A percentile compares a stretch with the other conserved stretches of the same genome.
These are phyloP conservation scores for Parietaria judaica DNA, from an alignment of 306 rosid species.

Conservation along the genomic window DNA sequence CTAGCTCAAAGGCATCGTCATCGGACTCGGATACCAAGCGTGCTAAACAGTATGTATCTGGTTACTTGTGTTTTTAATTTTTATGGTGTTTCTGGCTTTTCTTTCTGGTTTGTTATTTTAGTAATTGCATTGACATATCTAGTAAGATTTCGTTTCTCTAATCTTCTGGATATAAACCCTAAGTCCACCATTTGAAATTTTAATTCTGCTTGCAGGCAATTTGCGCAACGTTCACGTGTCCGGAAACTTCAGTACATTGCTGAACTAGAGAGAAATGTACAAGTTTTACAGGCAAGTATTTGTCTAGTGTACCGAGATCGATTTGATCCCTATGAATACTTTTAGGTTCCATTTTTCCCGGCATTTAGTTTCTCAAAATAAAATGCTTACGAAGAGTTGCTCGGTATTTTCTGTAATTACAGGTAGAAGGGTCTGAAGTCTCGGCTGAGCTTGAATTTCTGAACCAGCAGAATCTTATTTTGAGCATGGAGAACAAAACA, in stretches of 20 bases:
- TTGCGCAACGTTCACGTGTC: slow-evolving; percentile 97
- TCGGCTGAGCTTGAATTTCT: slow-evolving; percentile 94
- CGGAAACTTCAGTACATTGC: slow-evolving; percentile 98
- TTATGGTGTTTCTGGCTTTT: background rate
- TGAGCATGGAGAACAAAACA: slow-evolving; percentile 96
- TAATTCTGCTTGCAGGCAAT: slow-evolving; percentile 51
- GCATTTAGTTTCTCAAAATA: background rate
- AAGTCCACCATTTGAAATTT: background rate
- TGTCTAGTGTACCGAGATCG: slow-evolving; percentile 1
- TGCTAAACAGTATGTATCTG: slow-evolving; percentile 78
- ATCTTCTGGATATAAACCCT: background rate
- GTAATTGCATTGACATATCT: background rate
- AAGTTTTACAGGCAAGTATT: slow-evolving; percentile 76
- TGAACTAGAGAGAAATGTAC: slow-evolving; percentile 95
- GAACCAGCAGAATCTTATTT: slow-evolving; percentile 84
- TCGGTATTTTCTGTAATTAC: slow-evolving; percentile 14
- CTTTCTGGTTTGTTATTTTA: background rate
- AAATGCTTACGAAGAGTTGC: background rate
- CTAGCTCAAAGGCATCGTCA: slow-evolving; percentile 46
- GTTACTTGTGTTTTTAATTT: background rate
- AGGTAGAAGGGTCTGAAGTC: slow-evolving; percentile 94
- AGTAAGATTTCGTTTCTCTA: background rate
- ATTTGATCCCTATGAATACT: background rate
- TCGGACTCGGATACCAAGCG: slow-evolving; percentile 89
- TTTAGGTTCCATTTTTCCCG: too few relatives aligned